phyloP scores from a whole-genome alignment of 805 yeast species.

The Tetrapisispora nanseiensis region DNA sequence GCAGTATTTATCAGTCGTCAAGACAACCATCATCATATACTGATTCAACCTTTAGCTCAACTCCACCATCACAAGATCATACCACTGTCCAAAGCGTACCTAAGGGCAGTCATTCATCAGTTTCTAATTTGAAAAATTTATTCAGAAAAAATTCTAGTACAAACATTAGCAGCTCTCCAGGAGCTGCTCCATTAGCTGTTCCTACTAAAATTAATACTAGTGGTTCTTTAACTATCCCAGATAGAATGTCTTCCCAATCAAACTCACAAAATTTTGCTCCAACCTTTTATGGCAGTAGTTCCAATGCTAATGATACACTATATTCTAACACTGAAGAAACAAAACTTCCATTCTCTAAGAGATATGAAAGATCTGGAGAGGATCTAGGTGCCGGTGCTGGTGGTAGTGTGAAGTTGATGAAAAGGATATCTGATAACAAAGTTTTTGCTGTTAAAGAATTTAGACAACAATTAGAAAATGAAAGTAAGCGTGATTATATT shows the following conservation, averaged over 20 bases:
- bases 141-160: slow-evolving; percentile 40
- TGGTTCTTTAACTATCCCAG: slow-evolving; percentile 1
- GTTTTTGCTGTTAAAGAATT: slow-evolving; percentile 89
- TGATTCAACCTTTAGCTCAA: slow-evolving; percentile 19
- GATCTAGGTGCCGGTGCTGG: slow-evolving; percentile 92
- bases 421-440: slow-evolving; percentile 52
- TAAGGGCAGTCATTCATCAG: slow-evolving; percentile 58
- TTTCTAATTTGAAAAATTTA: slow-evolving; percentile 68
- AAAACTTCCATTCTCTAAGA: slow-evolving; percentile 54
- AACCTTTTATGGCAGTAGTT: slow-evolving; percentile 31
- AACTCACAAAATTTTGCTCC: slow-evolving; percentile 11
- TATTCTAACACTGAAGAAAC: slow-evolving; percentile 32
- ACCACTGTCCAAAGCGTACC: slow-evolving; percentile 33
- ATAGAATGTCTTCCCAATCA: not conserved
- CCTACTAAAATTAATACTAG: not conserved
- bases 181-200: not conserved
- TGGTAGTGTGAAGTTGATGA: slow-evolving; percentile 72
- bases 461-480: slow-evolving; percentile 62
- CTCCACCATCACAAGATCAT: slow-evolving; percentile 21
- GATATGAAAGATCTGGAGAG: slow-evolving; percentile 76
- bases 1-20: slow-evolving; percentile 29
- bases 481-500: slow-evolving; percentile 73
- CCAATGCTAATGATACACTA: slow-evolving; percentile 25
- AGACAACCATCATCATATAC: slow-evolving; percentile 25
- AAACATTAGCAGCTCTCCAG: not conserved